Conservation (phyloP, 2,329 filamentous ascomycete genomes). For the Cladosporium sp. region DNA sequence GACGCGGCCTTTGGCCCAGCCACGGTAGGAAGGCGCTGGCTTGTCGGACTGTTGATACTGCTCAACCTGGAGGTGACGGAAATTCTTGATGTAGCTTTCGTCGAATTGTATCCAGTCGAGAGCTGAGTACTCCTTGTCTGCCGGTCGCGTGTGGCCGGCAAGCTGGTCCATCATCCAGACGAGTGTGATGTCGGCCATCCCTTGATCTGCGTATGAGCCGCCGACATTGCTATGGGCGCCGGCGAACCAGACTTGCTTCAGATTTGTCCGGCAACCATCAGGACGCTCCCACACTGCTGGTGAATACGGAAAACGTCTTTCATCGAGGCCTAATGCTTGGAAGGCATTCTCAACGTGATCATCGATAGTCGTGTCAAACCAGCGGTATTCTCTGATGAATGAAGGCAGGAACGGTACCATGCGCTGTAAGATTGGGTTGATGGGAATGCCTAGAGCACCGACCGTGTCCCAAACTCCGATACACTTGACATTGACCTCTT, state of each 20-base stretch:
- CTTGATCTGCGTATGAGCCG: slow-evolving; percentile 42
- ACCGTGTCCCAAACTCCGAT: slow-evolving; percentile 55
- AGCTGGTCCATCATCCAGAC: slow-evolving; percentile 47
- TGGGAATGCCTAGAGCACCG: slow-evolving; percentile 39
- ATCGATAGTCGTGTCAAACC: slow-evolving; percentile 38
- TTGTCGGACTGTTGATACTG: slow-evolving; percentile 26
- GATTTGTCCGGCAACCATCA: slow-evolving; percentile 32
- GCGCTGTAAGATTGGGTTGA: slow-evolving; percentile 36
- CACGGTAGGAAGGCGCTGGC: slow-evolving; percentile 23
- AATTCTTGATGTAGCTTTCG: slow-evolving; percentile 33
- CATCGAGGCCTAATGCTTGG: slow-evolving; percentile 57
- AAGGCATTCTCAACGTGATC: slow-evolving; percentile 54
- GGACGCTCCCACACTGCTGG: slow-evolving; percentile 52
- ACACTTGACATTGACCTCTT: slow-evolving; percentile 28
- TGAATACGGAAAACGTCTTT: slow-evolving; percentile 51
- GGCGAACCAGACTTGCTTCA: slow-evolving; percentile 59
- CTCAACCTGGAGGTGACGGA: slow-evolving; percentile 30
- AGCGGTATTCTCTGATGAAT: slow-evolving; percentile 36
- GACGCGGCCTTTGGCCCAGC: slow-evolving; percentile 37
- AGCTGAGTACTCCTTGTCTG: slow-evolving; percentile 26
- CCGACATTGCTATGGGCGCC: slow-evolving; percentile 56
- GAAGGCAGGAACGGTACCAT: slow-evolving; percentile 29
- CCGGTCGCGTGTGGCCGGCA: slow-evolving; percentile 31
- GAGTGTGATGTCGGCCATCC: slow-evolving; percentile 41
- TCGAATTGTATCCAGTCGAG: slow-evolving; percentile 40